Percentiles rank a stretch among this genome's conserved stretches.
These are phyloP conservation scores for Solanum appendiculatum DNA, from an alignment of 257 asterid genomes.

Conservation along the genomic window DNA sequence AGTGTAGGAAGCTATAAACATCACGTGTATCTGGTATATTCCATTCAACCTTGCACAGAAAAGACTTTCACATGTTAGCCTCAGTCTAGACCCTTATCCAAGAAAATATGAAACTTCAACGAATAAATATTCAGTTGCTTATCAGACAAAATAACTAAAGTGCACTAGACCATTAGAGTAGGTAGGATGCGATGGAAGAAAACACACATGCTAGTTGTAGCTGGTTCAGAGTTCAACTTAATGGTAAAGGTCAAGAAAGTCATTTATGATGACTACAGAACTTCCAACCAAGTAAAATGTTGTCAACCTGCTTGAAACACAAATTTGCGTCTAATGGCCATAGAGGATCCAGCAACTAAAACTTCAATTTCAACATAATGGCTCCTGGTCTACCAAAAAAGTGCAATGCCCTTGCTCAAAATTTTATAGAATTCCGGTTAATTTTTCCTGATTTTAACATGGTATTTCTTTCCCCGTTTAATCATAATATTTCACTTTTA, in stretches of 20 bases:
- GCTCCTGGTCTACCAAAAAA: not conserved
- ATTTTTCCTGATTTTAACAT: not conserved
- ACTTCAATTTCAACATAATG: not conserved
- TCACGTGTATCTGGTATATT: slow-evolving; percentile 45
- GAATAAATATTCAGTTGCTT: not conserved
- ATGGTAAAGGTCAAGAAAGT: not conserved
- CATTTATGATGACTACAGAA: not conserved
- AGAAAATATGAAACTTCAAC: not conserved
- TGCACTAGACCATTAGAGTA: not conserved
- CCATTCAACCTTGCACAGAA: slow-evolving; percentile 46
- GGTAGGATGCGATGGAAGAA: not conserved
- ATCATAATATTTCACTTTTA: not conserved
- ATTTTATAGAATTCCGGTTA: not conserved
- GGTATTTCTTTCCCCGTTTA: not conserved
- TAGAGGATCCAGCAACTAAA: not conserved
- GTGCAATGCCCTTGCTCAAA: not conserved
- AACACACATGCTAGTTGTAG: not conserved
- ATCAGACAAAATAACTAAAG: not conserved
- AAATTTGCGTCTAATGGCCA: not conserved
- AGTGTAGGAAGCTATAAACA: slow-evolving; percentile 74
- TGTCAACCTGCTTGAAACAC: not conserved
- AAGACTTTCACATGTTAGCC: not conserved
- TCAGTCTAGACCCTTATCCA: not conserved
- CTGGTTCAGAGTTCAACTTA: not conserved
- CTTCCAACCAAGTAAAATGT: not conserved